These are phyloP conservation scores for Amphirosellinia nigrospora DNA, from an alignment of 495 filamentous ascomycete species.

Conservation along the genomic window DNA sequence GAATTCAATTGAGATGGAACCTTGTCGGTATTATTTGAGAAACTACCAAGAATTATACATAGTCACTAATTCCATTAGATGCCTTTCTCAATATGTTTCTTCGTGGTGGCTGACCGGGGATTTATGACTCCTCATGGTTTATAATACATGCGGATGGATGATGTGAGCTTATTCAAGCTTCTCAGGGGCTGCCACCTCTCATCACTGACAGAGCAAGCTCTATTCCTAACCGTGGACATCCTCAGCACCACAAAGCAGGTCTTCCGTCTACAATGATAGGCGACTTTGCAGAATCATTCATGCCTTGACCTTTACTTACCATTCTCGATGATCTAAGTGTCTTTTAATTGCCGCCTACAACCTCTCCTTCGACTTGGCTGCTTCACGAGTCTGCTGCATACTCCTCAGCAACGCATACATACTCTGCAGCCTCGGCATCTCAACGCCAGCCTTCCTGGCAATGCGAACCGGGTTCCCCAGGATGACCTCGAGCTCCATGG, in stretches of 20 bases:
- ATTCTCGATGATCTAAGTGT: not conserved
- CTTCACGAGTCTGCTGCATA: slow-evolving; percentile 48
- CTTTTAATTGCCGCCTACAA: slow-evolving; percentile 30
- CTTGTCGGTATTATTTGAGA: too few species aligned
- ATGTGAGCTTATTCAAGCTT: not conserved
- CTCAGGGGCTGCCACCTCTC: not conserved
- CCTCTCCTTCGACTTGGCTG: slow-evolving; percentile 39
- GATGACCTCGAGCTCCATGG: slow-evolving; percentile 67
- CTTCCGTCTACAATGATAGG: not conserved
- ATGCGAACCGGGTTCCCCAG: slow-evolving; percentile 64
- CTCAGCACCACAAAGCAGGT: not conserved
- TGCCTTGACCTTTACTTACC: not conserved
- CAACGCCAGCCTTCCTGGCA: slow-evolving; percentile 55
- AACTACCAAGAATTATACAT: too few species aligned
- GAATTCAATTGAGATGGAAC: too few species aligned
- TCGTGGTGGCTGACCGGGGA: not conserved
- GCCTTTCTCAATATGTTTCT: not conserved
- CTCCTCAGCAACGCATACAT: slow-evolving; percentile 59
- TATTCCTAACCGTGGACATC: not conserved
- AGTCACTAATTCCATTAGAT: too few species aligned
- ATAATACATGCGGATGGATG: not conserved
- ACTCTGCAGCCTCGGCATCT: slow-evolving; percentile 59
- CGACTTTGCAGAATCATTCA: not conserved
- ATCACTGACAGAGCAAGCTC: not conserved
- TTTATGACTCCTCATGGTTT: not conserved